Evolutionary conservation across 2,329 filamentous ascomycete genomes (phyloP).

Genomic region (Paecilomyces dactylethromorphus): DNA sequence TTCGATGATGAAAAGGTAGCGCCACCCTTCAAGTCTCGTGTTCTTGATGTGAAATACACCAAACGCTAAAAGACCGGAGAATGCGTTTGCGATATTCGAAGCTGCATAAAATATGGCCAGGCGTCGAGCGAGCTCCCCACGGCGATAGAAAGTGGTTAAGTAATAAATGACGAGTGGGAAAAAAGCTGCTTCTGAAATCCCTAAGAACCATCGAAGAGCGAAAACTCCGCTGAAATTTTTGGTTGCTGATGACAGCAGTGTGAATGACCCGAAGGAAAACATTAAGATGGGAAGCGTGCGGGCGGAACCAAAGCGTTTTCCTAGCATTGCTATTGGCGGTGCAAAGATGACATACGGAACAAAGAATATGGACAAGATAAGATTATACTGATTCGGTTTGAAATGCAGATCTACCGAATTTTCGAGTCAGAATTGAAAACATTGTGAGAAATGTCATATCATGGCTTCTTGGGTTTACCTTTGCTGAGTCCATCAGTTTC

Average conservation of each 20-base stretch:
- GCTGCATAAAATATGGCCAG: constrained; percentile 71
- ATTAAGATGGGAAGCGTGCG: constrained; percentile 62
- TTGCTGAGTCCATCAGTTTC: constrained; percentile 47
- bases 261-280: constrained; percentile 61
- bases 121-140: constrained; percentile 63
- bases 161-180: constrained; percentile 65
- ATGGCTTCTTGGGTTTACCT: constrained; percentile 16
- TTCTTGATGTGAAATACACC: constrained; percentile 54
- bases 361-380: constrained; percentile 66
- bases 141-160: constrained; percentile 61
- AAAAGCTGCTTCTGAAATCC: constrained; percentile 62
- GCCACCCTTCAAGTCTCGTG: constrained; percentile 44
- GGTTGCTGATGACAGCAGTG: constrained; percentile 51
- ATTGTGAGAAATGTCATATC: background rate
- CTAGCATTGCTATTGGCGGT: constrained; percentile 58
- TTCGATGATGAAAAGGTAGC: constrained; percentile 52
- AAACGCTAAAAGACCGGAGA: constrained; percentile 54
- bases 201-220: constrained; percentile 62
- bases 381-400: constrained; percentile 59
- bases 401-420: constrained; percentile 48
- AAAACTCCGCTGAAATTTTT: constrained; percentile 61
- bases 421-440: background rate
- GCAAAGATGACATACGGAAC: constrained; percentile 67
- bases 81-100: constrained; percentile 65
- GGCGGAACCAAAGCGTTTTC: constrained; percentile 61